Evolutionary conservation across 1,284 basidiomycete genomes (phyloP).

Genomic region (Porogramme epimiltina): DNA sequence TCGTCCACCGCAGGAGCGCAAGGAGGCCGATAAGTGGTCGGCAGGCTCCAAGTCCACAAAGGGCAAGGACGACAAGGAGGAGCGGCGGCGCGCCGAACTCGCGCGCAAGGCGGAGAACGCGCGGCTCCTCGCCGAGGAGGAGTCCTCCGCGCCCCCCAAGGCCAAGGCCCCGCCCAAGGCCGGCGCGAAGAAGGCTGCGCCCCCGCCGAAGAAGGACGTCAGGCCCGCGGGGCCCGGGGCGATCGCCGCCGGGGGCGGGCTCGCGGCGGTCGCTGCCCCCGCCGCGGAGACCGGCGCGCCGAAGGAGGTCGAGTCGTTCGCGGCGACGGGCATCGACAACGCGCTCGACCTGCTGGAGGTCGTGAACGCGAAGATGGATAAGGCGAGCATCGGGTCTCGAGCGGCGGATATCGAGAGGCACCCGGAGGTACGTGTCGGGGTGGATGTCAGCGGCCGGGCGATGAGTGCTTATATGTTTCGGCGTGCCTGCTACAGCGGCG

Average conservation of each 20-base stretch:
- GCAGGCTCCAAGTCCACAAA: constrained; percentile 68
- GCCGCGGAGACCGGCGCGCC: constrained; percentile 24
- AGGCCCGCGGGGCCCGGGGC: constrained; percentile 77
- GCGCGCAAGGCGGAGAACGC: constrained; percentile 80
- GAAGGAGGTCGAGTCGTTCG: constrained; percentile 67
- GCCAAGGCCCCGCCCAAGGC: constrained; percentile 70
- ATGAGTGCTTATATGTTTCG: neutral
- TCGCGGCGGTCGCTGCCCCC: constrained; percentile 33
- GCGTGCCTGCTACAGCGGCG: constrained; percentile 56
- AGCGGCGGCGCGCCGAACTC: constrained; percentile 72
- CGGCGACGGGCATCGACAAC: constrained; percentile 90
- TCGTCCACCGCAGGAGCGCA: constrained; percentile 54
- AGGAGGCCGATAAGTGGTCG: constrained; percentile 82
- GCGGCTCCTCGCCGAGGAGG: constrained; percentile 83
- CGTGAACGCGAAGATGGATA: constrained; percentile 91
- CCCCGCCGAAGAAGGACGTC: constrained; percentile 33
- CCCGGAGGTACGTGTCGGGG: constrained; percentile 76
- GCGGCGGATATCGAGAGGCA: constrained; percentile 90
- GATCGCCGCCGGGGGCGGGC: constrained; percentile 69
- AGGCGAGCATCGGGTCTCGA: constrained; percentile 82
- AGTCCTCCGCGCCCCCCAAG: constrained; percentile 67
- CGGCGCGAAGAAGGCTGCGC: constrained; percentile 51
- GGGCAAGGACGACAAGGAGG: constrained; percentile 74
- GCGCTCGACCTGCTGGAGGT: constrained; percentile 89
- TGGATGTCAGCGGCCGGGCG: neutral